Evolutionary conservation across 2,329 filamentous ascomycete species (phyloP).

Genomic region (Dactylellina sp.): DNA sequence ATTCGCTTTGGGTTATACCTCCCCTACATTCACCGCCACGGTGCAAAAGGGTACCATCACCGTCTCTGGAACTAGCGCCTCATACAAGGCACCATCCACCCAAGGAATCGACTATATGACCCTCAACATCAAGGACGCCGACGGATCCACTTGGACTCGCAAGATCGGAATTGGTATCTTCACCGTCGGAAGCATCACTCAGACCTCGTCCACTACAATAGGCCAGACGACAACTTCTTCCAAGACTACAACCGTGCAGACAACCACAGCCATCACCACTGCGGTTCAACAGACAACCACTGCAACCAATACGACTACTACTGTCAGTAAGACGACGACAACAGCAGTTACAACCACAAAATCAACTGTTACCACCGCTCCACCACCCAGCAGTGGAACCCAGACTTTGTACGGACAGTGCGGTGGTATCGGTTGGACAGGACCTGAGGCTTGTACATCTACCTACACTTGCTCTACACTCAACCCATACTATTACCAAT

Average conservation of each 20-base stretch:
- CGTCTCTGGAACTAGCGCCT: constrained; percentile 46
- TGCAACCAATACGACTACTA: neutral
- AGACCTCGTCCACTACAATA: neutral
- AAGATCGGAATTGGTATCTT: constrained; percentile 56
- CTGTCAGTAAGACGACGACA: neutral
- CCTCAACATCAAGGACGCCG: constrained; percentile 55
- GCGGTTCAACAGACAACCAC: neutral
- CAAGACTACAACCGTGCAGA: neutral
- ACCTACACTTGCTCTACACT: constrained; percentile 4
- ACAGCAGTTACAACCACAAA: constrained; percentile 7
- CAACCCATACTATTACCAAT: constrained; percentile 29
- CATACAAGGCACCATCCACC: constrained; percentile 52
- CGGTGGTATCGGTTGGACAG: constrained; percentile 15
- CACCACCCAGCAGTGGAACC: neutral
- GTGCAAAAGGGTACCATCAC: constrained; percentile 56
- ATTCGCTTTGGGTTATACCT: constrained; percentile 59
- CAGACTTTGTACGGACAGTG: constrained; percentile 16
- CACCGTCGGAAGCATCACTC: constrained; percentile 19
- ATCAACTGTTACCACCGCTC: neutral
- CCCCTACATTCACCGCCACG: constrained; percentile 50
- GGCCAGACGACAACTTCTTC: neutral
- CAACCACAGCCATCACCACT: neutral
- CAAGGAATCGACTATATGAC: constrained; percentile 57
- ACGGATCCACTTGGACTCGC: constrained; percentile 58
- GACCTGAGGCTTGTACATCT: constrained; percentile 2